Base-by-base conservation (phyloP, 768 basidiomycete species). In the Termitomyces sp. region DNA sequence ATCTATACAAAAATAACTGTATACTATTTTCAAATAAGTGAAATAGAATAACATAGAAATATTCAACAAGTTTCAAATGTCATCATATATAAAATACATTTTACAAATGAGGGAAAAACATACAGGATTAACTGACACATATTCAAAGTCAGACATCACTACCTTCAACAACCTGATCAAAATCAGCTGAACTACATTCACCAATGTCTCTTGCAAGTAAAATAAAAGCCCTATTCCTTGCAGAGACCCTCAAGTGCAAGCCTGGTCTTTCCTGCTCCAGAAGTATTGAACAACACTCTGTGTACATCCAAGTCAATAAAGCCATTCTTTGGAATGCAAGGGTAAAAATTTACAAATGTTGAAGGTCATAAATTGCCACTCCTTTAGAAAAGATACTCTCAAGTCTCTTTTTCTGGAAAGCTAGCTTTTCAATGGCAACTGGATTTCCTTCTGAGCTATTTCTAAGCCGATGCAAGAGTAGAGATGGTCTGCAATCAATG, bases 151-250 rank as follows among this genome's bases (percentile, higher is more conserved):
- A n/a, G n/a, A n/a, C n/a, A n/a, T n/a, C n/a, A n/a, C n/a, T n/a
- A n/a, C n/a, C n/a, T n/a, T 47, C 15, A 4, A 56, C 22, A 1
- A 48, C 55, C 7, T 3, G 8, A 3, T 57, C 30, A 5, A 57
- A 22, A 46, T 57, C 55, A 5, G 31, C 15, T 5, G 55, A 57
- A 16, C 55, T 46, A 41, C 55, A 47, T 48, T 57, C 55, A 57
- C 47, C 39, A 16, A 48, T 6, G 4, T 6, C 15, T 13, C 34
- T 48, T 18, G 22, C 55, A 57, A 24, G 46, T 57, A 36, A 57
- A 36, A n/a, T 47, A 57, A 24, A 56, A 36, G 5, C 55, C 55
- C 31, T 31, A 55, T n/a, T 55, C 9, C 6, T 31, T n/a, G 55
- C 55, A 56, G 27, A 56, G 55, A 6, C 55, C 55, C 8, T 49